A percentile compares a stretch with the other conserved stretches of the same genome.
Evolutionary conservation across 495 filamentous ascomycete genomes (phyloP).

Genomic region (Viridothelium virens): DNA sequence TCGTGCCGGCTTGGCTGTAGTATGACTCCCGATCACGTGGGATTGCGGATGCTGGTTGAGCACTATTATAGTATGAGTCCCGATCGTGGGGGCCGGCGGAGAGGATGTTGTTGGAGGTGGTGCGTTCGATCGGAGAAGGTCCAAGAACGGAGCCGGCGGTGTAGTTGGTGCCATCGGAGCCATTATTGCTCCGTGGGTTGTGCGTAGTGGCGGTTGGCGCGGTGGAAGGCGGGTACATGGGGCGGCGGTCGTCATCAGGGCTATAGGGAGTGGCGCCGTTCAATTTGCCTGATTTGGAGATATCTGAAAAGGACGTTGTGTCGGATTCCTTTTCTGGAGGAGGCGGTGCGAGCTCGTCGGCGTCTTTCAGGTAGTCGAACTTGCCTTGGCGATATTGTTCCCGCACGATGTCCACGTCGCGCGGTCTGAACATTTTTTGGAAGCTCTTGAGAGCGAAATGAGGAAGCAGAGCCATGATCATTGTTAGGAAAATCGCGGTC

Average conservation of each 20-base stretch:
- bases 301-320: slow-evolving; percentile 54
- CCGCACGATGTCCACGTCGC: slow-evolving; percentile 91
- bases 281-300: slow-evolving; percentile 41
- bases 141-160: slow-evolving; percentile 48
- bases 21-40: background rate
- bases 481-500: slow-evolving; percentile 66
- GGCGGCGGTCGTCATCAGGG: slow-evolving; percentile 72
- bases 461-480: slow-evolving; percentile 72
- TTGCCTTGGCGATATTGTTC: slow-evolving; percentile 78
- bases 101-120: slow-evolving; percentile 33
- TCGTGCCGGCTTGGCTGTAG: background rate
- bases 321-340: slow-evolving; percentile 33
- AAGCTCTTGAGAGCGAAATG: slow-evolving; percentile 75
- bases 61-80: slow-evolving; percentile 8
- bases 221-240: slow-evolving; percentile 85
- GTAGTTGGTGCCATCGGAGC: slow-evolving; percentile 89
- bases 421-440: slow-evolving; percentile 88
- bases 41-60: background rate
- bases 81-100: background rate
- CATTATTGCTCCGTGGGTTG: slow-evolving; percentile 77
- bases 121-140: slow-evolving; percentile 21
- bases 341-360: slow-evolving; percentile 36
- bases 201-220: slow-evolving; percentile 68
- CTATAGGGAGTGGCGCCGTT: slow-evolving; percentile 42
- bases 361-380: slow-evolving; percentile 60